These are phyloP conservation scores for Trichoderma pleuroti DNA, from an alignment of 2,329 filamentous ascomycete species.

Conservation along the genomic window DNA sequence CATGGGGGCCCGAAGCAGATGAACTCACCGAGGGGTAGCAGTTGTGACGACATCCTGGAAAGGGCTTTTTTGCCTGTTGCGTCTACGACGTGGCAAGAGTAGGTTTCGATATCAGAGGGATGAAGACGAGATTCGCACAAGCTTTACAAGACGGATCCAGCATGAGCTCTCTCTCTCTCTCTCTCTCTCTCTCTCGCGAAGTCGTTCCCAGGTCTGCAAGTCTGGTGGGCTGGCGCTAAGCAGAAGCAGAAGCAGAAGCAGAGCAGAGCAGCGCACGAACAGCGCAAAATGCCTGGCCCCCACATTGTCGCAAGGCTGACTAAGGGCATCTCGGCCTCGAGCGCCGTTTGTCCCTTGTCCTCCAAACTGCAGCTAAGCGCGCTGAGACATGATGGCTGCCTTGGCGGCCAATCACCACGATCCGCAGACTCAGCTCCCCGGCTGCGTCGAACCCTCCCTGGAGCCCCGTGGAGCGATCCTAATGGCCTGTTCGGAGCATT, in stretches of 20 bases:
- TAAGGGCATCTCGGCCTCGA: conserved; percentile 26
- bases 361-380: conserved; percentile 5
- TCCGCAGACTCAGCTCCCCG: conserved; percentile 3
- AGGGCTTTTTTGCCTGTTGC: neutral
- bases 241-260: no score
- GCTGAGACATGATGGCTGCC: conserved; percentile 16
- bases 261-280: no score
- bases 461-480: neutral
- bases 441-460: neutral
- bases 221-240: conserved; percentile 1
- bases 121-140: neutral
- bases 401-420: conserved; percentile 16
- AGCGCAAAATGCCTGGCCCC: conserved; percentile 6
- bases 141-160: neutral
- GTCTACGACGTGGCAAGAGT: neutral
- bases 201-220: neutral
- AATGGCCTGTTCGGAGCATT: neutral
- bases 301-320: conserved; percentile 39
- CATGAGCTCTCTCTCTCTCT: neutral
- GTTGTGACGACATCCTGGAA: conserved; percentile 64
- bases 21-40: conserved; percentile 63
- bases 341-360: neutral
- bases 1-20: neutral
- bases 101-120: neutral
- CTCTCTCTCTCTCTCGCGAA: neutral